Base-by-base conservation (phyloP, 2,329 filamentous ascomycete species). In the Nothopassalora personata region DNA sequence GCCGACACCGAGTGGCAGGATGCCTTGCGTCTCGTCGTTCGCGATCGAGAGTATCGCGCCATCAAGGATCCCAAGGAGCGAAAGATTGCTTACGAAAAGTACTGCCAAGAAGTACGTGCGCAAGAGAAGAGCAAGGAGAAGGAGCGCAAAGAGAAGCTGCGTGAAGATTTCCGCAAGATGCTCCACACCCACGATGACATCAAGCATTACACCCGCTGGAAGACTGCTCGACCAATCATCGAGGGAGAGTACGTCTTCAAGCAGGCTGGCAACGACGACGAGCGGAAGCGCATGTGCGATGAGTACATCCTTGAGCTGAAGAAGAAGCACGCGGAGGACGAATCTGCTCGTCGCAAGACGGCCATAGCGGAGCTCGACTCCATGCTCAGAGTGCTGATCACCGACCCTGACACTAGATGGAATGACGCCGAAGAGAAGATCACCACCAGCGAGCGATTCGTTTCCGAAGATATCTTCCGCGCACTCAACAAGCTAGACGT, bases 321-420 rank as follows among this genome's bases (percentile, higher is more conserved):
- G 74, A 94, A 90, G 73, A 78, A 83, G 6, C 86, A 97, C 71
- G 78, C 86, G 18, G 91, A 97, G 70, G 81, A 86, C 64, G 89
- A 96, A 74, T 81, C 84, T 9, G 79, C 81, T 39, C 81, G 84
- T 59, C 87, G 89, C 61, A 92, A 89, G 74, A 86, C 86, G 48
- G 94, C 93, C 51, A 88, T 96, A 80, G 89, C 92, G 67, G 88
- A 93, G 47, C 82, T 99, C 48, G 84, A 88, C 56, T 84, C 85
- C 43, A 82, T 97, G 58, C 78, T 99, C 46, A 87, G 89, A 52
- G 86, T 85, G 66, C 81, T 99, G 54, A 84, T 94, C 67, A 80
- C 97, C 60, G 92, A 96, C 72, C 90, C 93, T 1, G 97, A 96
- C 73, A 97, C 93, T 43, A 88, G 91, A 66, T 99, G 95, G 95